Evolutionary conservation across 2,329 filamentous ascomycete species (phyloP), one percentile per base, ranked within the genome.

Genomic region (Nemania abortiva): DNA sequence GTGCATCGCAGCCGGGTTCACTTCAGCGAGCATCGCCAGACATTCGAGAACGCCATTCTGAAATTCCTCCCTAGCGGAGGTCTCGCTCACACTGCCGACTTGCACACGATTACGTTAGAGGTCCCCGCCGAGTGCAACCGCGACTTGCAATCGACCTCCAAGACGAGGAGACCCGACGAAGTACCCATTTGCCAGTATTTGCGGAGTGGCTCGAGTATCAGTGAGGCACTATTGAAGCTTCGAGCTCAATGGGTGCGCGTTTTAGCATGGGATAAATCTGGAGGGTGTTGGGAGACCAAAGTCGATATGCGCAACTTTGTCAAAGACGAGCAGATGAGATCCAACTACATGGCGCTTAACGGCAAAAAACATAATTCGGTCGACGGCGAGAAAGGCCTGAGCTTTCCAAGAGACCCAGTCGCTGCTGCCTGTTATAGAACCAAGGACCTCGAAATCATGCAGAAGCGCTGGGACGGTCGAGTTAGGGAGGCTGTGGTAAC

Each of bases 71-170:
- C 74, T 6, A 70, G 69, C 1, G 24, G 63, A 9, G 67, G 69
- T 0, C 72, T 77, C 1, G 52, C 73, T 45, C 39, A 57, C 0
- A 56, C 56, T 1, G 74, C 74, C 20, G 77, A 77, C 55, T 75
- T 87, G 2, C 78, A 82, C 65, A 84, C 80, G 0, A 73, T 87
- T 27, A 82, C 79, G 2, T 75, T 87, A 55, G 79, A 83, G 39
- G 72, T 86, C 55, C 77, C 77, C 18, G 82, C 82, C n/a, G n/a
- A 63, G 52, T 54, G 49, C 2, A 57, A 54, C 27, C 10, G 31
- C 15, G 50, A 69, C 52, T 70, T 63, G 67, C 54, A n/a, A 6
- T 55, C 10, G 45, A 62, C 15, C 10, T 42, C 37, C 6, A 72
- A 69, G 31, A 70, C 56, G 58, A 66, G 47, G 27, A 27, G 57